Evolutionary conservation across 2,329 filamentous ascomycete species (phyloP), one percentile per base, ranked within the genome.

Genomic region (Colletotrichum neosansevieriae): DNA sequence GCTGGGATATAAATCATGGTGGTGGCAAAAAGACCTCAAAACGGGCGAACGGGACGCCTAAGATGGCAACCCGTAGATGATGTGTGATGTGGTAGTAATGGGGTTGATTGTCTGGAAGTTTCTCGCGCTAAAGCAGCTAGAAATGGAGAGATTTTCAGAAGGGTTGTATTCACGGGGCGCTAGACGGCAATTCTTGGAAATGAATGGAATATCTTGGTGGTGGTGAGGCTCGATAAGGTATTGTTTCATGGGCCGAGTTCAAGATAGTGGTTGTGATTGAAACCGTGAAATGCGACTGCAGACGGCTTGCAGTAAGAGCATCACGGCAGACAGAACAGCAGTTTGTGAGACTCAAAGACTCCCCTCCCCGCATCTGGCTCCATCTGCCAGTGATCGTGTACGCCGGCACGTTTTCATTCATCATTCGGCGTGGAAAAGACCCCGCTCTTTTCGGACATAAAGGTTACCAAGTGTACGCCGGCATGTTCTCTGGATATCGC

Each of bases 51-150:
- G 66, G 66, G 34, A 67, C 42, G 34, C 66, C 44, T 9, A 66
- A 60, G 40, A 50, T 9, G 61, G 61, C 15, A 66, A 69, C 47
- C 66, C 62, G 66, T 32, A 17, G 50, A 45, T 64, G 64, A 63
- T 59, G 32, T 63, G 51, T 64, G 64, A 63, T 59, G 32, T 63
- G 59, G 32, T 49, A 47, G 29, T 57, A 19, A 19, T 13, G 42
- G 49, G 45, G 47, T 42, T 67, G 59, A 15, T 10, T 21, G 19
- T 63, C 44, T 60, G 15, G 53, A 56, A 36, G 17, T 19, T 32
- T 59, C 49, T 19, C 45, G 38, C 49, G 36, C 66, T 57, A 60
- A 54, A 29, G 56, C 49, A 54, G 51, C 54, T 59, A 69, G 54
- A 50, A 38, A 54, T 44, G 47, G 47, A 56, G 15, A 17, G 47